Percentiles rank a stretch among this genome's conserved stretches.
These are phyloP conservation scores for Bertia moriformis DNA, from an alignment of 2,329 filamentous ascomycete genomes.

Conservation along the genomic window DNA sequence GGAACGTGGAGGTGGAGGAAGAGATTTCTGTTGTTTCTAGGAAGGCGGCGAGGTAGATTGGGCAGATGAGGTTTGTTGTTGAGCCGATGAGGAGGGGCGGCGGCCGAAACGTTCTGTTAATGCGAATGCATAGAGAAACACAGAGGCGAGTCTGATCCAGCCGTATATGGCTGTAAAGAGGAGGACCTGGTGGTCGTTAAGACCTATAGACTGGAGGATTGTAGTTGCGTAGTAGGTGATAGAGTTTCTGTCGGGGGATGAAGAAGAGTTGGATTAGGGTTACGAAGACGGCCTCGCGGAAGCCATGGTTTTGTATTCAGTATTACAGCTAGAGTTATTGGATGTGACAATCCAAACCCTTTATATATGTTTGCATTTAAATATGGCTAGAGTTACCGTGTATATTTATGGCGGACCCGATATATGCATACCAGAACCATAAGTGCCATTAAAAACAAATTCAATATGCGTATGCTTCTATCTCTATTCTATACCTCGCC, in stretches of 20 bases:
- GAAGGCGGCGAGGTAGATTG: conserved; percentile 7
- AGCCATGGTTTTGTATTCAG: no score
- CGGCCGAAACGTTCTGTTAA: conserved; percentile 6
- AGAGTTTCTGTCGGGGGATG: conserved; percentile 9
- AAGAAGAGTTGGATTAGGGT: conserved; percentile 13
- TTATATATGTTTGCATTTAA: no score
- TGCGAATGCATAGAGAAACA: conserved; percentile 8
- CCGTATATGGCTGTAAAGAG: conserved; percentile 8
- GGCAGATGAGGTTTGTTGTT: conserved; percentile 6
- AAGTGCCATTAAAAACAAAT: no score
- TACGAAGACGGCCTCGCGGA: no score
- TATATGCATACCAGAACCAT: no score
- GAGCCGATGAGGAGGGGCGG: conserved; percentile 10
- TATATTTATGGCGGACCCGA: no score
- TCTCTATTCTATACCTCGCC: no score
- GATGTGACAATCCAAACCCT: conserved; percentile 9
- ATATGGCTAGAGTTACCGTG: no score
- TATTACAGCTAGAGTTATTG: conserved; percentile 7
- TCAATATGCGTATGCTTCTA: no score
- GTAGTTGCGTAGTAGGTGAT: conserved; percentile 10
- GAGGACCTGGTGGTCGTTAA: conserved; percentile 5
- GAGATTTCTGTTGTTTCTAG: conserved; percentile 6
- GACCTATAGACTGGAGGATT: conserved; percentile 8
- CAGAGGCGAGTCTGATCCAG: conserved; percentile 7
- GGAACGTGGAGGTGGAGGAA: conserved; percentile 1